Conservation (phyloP, 2,329 filamentous ascomycete genomes). For the Aureobasidium melanogenum region DNA sequence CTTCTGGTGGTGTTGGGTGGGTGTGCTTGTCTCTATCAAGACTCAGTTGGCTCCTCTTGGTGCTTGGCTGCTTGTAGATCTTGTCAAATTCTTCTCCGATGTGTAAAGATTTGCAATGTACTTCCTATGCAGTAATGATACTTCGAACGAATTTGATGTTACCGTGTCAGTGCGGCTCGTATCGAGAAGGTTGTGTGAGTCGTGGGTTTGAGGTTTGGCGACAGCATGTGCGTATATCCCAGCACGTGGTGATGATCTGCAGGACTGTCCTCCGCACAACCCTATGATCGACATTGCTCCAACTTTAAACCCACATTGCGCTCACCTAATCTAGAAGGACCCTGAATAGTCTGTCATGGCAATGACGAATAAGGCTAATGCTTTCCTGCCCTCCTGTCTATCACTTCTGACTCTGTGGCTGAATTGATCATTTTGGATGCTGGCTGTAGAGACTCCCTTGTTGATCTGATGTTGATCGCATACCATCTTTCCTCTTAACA, state of each 20-base stretch:
- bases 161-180: background rate
- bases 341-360: background rate
- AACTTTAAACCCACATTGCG: background rate
- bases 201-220: background rate
- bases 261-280: no score
- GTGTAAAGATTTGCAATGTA: no score
- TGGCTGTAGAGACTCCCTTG: background rate
- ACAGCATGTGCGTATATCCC: background rate
- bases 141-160: background rate
- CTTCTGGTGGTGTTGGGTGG: no score
- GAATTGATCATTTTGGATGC: background rate
- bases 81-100: no score
- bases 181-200: background rate
- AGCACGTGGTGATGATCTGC: background rate
- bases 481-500: background rate
- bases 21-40: no score
- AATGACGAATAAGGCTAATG: background rate
- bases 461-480: background rate
- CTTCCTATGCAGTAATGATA: background rate
- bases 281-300: no score
- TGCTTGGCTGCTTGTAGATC: no score
- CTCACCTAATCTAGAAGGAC: background rate
- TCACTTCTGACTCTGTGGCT: background rate
- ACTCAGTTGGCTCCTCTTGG: no score
- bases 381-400: background rate